Evolutionary conservation across 352 stramenopile species (phyloP).

Genomic region (Phytophthora ohioensis): DNA sequence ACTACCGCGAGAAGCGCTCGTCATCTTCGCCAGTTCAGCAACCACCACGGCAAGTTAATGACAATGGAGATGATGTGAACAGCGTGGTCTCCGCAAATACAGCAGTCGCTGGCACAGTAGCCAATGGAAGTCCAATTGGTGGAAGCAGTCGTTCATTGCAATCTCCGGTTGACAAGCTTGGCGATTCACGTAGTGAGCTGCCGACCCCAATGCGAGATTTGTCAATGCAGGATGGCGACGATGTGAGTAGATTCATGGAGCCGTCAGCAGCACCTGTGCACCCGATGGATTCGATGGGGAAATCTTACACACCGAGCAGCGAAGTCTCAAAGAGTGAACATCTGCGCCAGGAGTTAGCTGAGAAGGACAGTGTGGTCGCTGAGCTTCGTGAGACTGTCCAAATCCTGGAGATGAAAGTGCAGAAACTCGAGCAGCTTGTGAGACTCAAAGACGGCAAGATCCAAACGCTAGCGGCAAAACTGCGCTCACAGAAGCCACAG

Average conservation of each 20-base stretch:
- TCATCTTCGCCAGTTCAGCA: constrained; percentile 36
- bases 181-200: constrained; percentile 50
- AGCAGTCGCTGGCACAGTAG: constrained; percentile 34
- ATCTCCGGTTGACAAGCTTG: constrained; percentile 43
- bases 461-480: constrained; percentile 86
- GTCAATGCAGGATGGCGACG: constrained; percentile 30
- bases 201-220: constrained; percentile 45
- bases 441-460: constrained; percentile 96
- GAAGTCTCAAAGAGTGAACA: constrained; percentile 33
- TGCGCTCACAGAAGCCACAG: constrained; percentile 78
- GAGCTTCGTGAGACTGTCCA: constrained; percentile 91
- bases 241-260: constrained; percentile 25
- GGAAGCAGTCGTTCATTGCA: constrained; percentile 23
- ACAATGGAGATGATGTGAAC: constrained; percentile 53
- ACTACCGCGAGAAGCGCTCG: constrained; percentile 70
- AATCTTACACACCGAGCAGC: constrained; percentile 31
- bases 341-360: constrained; percentile 50
- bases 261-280: constrained; percentile 24
- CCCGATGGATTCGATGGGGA: constrained; percentile 38
- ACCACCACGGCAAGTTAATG: constrained; percentile 24
- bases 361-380: constrained; percentile 85
- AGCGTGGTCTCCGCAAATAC: constrained; percentile 37
- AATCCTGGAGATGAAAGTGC: constrained; percentile 95
- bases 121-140: constrained; percentile 21
- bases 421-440: constrained; percentile 96